These are phyloP conservation scores for Endogone sp. DNA, from an alignment of 192 early-diverging fungal genomes.

Conservation along the genomic window DNA sequence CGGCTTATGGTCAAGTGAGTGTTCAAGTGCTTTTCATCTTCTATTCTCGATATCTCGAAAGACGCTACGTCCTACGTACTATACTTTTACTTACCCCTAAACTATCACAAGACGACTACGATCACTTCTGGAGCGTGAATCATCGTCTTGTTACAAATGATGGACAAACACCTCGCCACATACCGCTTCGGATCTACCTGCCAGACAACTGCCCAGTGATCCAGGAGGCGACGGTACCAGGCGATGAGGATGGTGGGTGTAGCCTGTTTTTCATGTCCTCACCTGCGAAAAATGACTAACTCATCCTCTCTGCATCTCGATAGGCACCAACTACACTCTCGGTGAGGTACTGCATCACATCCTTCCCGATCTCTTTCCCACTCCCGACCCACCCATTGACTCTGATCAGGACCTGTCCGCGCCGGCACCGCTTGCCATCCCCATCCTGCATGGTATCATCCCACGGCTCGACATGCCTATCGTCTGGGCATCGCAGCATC, in stretches of 20 bases:
- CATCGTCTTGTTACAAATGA: constrained; percentile 42
- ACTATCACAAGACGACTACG: constrained; percentile 38
- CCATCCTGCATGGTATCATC: constrained; percentile 68
- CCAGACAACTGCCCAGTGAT: constrained; percentile 52
- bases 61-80: too few relatives aligned
- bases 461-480: constrained; percentile 70
- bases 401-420: neutral
- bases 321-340: constrained; percentile 33
- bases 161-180: constrained; percentile 37
- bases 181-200: constrained; percentile 60
- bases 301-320: constrained; percentile 3
- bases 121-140: constrained; percentile 63
- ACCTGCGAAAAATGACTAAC: constrained; percentile 3
- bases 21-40: neutral
- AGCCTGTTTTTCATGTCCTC: neutral
- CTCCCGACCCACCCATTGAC: constrained; percentile 33
- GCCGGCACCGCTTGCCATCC: constrained; percentile 4
- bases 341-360: constrained; percentile 44
- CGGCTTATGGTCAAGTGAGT: constrained; percentile 54
- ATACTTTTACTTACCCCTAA: neutral
- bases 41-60: too few relatives aligned
- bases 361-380: constrained; percentile 41
- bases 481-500: constrained; percentile 69
- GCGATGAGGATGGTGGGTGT: constrained; percentile 38
- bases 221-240: constrained; percentile 54